A percentile compares a stretch with the other conserved stretches of the same genome.
phyloP scores from a whole-genome alignment of 2,329 filamentous ascomycete species.

The Sporothrix brasiliensis region DNA sequence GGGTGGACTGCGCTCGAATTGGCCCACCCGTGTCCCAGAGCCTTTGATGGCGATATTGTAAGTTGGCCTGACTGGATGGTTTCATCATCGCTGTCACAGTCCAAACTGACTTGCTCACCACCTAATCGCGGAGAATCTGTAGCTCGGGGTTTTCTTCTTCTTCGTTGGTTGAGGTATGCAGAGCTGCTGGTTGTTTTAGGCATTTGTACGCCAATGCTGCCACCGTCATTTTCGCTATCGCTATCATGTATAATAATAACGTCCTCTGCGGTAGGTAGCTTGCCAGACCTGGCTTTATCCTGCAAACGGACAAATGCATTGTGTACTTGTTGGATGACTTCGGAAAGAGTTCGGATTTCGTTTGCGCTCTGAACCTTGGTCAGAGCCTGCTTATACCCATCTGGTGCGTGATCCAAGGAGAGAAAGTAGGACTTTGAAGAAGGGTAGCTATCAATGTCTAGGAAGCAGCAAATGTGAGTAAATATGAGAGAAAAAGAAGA shows the following conservation, averaged over 20 bases:
- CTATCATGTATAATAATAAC: neutral
- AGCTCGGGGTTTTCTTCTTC: neutral
- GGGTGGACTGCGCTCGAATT: neutral
- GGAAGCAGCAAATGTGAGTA: neutral
- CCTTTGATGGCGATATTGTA: neutral
- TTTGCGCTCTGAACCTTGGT: neutral
- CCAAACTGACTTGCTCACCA: no score
- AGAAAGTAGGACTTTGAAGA: neutral
- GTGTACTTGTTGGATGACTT: constrained; percentile 1
- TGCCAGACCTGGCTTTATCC: neutral
- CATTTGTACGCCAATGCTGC: constrained; percentile 36
- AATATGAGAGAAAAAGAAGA: neutral
- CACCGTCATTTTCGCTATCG: neutral
- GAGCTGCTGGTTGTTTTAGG: neutral
- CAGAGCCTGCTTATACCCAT: neutral
- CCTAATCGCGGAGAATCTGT: neutral
- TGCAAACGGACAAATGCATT: neutral
- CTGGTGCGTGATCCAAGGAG: constrained; percentile 2
- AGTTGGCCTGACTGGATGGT: neutral
- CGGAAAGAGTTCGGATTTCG: neutral
- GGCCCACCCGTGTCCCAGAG: neutral
- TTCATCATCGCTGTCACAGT: neutral
- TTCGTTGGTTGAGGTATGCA: neutral
- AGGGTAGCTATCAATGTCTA: constrained; percentile 25
- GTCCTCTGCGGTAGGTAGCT: neutral